Evolutionary conservation across 495 filamentous ascomycete species (phyloP).

Genomic region (Talaromyces thailandensis): DNA sequence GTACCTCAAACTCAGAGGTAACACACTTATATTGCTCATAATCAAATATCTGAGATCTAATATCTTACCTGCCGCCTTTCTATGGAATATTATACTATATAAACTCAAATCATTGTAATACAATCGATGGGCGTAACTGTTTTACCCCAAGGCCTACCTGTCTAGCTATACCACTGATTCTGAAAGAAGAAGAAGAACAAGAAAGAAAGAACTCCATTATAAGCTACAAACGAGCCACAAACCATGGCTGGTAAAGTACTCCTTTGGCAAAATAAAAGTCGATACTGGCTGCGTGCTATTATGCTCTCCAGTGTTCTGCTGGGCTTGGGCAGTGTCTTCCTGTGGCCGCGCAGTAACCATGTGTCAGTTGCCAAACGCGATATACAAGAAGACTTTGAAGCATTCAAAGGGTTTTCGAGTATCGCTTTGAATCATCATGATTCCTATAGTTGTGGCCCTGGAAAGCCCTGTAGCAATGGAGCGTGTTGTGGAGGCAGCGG

Average conservation of each 20-base stretch:
- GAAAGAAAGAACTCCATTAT: not conserved
- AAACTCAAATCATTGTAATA: not conserved
- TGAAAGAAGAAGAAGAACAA: not conserved
- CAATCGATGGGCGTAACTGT: not conserved
- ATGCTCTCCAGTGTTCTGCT: not conserved
- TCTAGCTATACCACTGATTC: not conserved
- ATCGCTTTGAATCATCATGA: not conserved
- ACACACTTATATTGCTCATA: not conserved
- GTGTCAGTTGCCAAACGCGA: too few species aligned
- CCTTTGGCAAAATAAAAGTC: not conserved
- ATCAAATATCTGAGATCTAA: too few species aligned
- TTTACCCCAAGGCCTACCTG: not conserved
- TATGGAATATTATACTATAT: not conserved
- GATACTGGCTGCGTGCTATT: not conserved
- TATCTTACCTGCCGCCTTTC: too few species aligned
- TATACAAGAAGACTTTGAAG: too few species aligned
- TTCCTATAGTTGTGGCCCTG: constrained; percentile 8
- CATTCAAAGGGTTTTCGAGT: not conserved
- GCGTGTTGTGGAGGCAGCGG: constrained; percentile 16
- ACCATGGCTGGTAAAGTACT: not conserved
- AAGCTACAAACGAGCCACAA: not conserved
- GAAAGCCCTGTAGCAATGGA: constrained; percentile 15
- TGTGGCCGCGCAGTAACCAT: not conserved
- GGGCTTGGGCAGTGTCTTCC: not conserved
- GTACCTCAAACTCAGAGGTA: not conserved